A percentile compares a stretch with the other conserved stretches of the same genome.
phyloP scores from a whole-genome alignment of 1,139 yeast species.

The Suhomyces kunorum region DNA sequence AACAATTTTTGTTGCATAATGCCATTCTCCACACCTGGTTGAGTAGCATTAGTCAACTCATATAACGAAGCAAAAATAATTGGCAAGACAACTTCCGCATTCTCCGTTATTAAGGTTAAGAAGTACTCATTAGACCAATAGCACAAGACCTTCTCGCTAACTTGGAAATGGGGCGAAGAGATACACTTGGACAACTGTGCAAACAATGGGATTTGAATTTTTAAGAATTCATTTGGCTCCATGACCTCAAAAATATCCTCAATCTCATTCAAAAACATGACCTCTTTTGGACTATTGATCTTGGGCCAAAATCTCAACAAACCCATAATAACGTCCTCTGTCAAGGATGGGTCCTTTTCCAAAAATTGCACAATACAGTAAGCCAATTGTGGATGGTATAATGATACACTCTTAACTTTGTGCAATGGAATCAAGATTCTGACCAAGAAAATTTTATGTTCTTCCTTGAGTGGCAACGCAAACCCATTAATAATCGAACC shows the following conservation, averaged over 20 bases:
- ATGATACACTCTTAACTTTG: conserved; percentile 81
- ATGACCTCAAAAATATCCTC: conserved; percentile 96
- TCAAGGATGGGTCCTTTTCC: conserved; percentile 87
- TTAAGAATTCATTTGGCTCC: conserved; percentile 89
- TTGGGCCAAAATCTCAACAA: conserved; percentile 96
- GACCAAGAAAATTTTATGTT: conserved; percentile 86
- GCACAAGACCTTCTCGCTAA: conserved; percentile 90
- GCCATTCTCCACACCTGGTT: conserved; percentile 53
- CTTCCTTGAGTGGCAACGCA: conserved; percentile 95
- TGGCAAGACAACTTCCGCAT: conserved; percentile 89
- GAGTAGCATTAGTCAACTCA: conserved; percentile 66
- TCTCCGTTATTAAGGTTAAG: conserved; percentile 83
- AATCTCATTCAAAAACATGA: conserved; percentile 91
- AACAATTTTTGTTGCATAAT: conserved; percentile 44
- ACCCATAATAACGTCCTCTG: conserved; percentile 95
- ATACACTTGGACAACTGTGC: conserved; percentile 94
- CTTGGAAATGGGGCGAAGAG: conserved; percentile 95
- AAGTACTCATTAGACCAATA: conserved; percentile 96
- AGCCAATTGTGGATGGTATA: conserved; percentile 95
- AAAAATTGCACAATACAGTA: conserved; percentile 95
- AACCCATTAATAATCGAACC: conserved; percentile 98
- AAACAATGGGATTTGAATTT: conserved; percentile 90
- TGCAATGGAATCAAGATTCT: conserved; percentile 92
- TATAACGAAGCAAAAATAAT: conserved; percentile 88
- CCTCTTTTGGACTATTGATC: conserved; percentile 91